Evolutionary conservation across 1,139 yeast species (phyloP), one percentile per base, ranked within the genome.

Genomic region (Magnusiomyces fungicola): DNA sequence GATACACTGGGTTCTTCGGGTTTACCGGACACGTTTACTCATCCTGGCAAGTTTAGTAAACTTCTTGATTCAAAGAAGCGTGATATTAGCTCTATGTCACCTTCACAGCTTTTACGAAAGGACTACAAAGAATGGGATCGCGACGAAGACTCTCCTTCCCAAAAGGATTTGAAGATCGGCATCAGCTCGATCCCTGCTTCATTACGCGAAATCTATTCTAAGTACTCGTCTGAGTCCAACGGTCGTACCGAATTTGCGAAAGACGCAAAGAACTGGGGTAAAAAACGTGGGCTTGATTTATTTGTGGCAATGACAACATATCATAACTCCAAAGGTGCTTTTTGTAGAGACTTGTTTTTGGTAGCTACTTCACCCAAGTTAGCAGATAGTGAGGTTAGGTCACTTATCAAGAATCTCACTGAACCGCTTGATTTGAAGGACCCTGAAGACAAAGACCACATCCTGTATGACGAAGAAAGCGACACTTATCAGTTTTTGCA

Each of bases 61-160:
- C 46, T 45, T 37, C 65, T 86, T 47, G 76, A 75, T 52, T 56
- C 60, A 3, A 79, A 81, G 12, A 88, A 87, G 64, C 75, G 76
- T 53, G 81, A 87, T 59, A 69, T 88, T 45, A 62, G 65, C 1
- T 88, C 87, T 0, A 71, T 89, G 46, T 61, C 76, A 1, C 67
- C 80, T 12, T 61, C 62, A 4, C 95, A 87, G 48, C 65, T 90
- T 16, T 69, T 90, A 44, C 70, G 82, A 43, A 89, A 88, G 64
- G 98, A 90, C 63, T 90, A 85, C 66, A 90, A 90, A 61, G 82
- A 80, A 58, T 89, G 84, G 69, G 24, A 48, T 16, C 69, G 66
- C 3, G 77, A 78, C 53, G 59, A 58, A 1, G 64, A 65, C 12
- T 68, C 66, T 0, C 65, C 65, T 5, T 61, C 61, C 2, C 57